Evolutionary conservation across 306 rosid species (phyloP).

Genomic region (Senna siamea): DNA sequence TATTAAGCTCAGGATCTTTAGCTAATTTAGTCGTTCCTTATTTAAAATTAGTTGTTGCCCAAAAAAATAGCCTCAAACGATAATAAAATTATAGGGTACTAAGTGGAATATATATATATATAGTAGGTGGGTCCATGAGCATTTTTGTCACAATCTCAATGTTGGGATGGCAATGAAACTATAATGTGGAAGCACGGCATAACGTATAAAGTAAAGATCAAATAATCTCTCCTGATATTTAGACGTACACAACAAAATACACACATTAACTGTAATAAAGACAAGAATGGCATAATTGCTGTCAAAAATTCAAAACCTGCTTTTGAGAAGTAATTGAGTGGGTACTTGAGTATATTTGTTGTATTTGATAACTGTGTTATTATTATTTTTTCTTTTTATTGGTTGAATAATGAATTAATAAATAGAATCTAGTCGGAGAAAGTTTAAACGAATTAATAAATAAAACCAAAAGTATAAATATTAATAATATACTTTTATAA

Average conservation of each 20-base stretch:
- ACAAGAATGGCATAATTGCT: conserved; percentile 57
- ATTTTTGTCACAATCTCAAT: neutral
- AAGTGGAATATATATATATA: neutral
- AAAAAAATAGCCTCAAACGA: neutral
- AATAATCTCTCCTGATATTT: neutral
- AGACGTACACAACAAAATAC: conserved; percentile 22
- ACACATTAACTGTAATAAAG: conserved; percentile 52
- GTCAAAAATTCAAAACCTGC: conserved; percentile 49
- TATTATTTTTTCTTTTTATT: too few relatives aligned
- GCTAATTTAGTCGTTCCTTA: neutral
- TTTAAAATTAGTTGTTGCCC: neutral
- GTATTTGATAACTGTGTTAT: conserved; percentile 31
- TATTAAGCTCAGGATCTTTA: neutral
- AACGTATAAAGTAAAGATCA: neutral
- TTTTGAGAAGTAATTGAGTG: conserved; percentile 58
- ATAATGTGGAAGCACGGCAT: conserved; percentile 26
- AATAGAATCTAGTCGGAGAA: too few relatives aligned
- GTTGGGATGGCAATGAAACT: conserved; percentile 36
- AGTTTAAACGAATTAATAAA: too few relatives aligned
- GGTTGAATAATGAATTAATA: too few relatives aligned
- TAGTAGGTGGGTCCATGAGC: neutral
- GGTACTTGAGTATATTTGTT: conserved; percentile 55
- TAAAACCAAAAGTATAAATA: too few relatives aligned
- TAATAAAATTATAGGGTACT: neutral
- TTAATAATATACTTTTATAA: too few relatives aligned